Evolutionary conservation across 139 green algal species (phyloP).

Genomic region (Tetradesmus lagerheimii): DNA sequence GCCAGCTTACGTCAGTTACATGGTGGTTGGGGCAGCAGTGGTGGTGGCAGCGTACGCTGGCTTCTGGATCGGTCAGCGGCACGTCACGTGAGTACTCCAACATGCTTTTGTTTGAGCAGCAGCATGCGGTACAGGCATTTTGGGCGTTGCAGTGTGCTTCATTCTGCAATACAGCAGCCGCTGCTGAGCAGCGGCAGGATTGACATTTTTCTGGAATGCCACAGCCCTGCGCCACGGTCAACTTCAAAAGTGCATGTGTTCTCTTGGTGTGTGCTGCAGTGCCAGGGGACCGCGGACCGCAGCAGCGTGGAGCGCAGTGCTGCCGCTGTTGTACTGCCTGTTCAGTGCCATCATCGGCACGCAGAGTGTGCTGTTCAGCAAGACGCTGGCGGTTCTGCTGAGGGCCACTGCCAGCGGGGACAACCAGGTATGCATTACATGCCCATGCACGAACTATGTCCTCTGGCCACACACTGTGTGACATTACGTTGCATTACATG

Average conservation of each 20-base stretch:
- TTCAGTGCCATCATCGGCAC: conserved; percentile 87
- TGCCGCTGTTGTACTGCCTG: conserved; percentile 84
- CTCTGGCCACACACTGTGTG: too few species aligned
- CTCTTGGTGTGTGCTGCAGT: background rate
- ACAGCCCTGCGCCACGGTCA: too few species aligned
- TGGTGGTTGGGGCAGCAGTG: conserved; percentile 62
- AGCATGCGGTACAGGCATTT: too few species aligned
- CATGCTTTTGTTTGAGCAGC: background rate
- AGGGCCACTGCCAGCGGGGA: conserved; percentile 76
- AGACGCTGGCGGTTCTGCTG: conserved; percentile 87
- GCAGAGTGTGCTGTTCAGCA: conserved; percentile 89
- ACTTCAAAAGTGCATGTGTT: background rate
- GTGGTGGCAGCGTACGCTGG: conserved; percentile 61
- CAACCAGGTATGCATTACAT: conserved; percentile 56
- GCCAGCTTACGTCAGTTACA: conserved; percentile 78
- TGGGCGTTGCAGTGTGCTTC: too few species aligned
- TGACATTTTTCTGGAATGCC: too few species aligned
- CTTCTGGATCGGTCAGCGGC: conserved; percentile 64
- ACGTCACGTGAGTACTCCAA: conserved; percentile 43
- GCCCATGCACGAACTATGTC: too few species aligned
- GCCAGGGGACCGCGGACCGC: background rate
- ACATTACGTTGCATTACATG: too few species aligned
- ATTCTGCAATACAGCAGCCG: conserved; percentile 5
- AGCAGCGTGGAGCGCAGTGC: conserved; percentile 59
- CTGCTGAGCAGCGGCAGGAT: background rate